A percentile compares a stretch with the other conserved stretches of the same genome.
Evolutionary conservation across 768 basidiomycete species (phyloP).

Genomic region (Tephrocybe sp.): DNA sequence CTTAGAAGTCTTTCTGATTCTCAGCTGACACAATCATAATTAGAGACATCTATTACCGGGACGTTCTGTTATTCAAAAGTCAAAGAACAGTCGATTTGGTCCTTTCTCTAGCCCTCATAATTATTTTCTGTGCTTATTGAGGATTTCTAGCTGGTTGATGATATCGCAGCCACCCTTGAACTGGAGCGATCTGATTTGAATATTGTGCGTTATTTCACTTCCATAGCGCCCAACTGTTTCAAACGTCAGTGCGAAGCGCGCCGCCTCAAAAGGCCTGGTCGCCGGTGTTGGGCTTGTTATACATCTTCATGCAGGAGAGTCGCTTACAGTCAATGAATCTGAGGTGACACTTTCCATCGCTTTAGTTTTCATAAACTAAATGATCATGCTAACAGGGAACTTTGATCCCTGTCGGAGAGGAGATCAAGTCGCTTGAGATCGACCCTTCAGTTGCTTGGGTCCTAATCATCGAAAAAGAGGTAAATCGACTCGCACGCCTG

Average conservation of each 20-base stretch:
- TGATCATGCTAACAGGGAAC: constrained; percentile 46
- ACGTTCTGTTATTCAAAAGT: constrained; percentile 71
- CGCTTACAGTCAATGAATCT: constrained; percentile 46
- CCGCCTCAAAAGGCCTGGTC: constrained; percentile 86
- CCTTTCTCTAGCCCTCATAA: not conserved
- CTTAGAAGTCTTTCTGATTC: constrained; percentile 4
- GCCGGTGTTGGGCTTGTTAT: constrained; percentile 65
- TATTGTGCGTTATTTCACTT: constrained; percentile 48
- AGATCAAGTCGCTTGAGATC: constrained; percentile 61
- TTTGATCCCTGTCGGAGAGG: constrained; percentile 75
- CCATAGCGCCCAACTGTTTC: not conserved
- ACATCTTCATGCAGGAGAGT: constrained; percentile 52
- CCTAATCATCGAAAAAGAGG: constrained; percentile 93
- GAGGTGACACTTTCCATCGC: constrained; percentile 44
- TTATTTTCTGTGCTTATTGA: not conserved
- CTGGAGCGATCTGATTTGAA: constrained; percentile 74
- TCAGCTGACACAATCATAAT: not conserved
- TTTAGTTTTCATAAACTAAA: not conserved
- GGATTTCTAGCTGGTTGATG: constrained; percentile 71
- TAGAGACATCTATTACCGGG: constrained; percentile 89
- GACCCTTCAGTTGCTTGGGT: constrained; percentile 67
- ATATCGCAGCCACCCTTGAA: constrained; percentile 80
- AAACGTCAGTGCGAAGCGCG: constrained; percentile 50
- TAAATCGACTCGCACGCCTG: constrained; percentile 22
- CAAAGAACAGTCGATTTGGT: constrained; percentile 83